Percentiles rank a stretch among this genome's conserved stretches.
These are phyloP conservation scores for Laburnicola sp. DNA, from an alignment of 2,329 filamentous ascomycete species.

Conservation along the genomic window DNA sequence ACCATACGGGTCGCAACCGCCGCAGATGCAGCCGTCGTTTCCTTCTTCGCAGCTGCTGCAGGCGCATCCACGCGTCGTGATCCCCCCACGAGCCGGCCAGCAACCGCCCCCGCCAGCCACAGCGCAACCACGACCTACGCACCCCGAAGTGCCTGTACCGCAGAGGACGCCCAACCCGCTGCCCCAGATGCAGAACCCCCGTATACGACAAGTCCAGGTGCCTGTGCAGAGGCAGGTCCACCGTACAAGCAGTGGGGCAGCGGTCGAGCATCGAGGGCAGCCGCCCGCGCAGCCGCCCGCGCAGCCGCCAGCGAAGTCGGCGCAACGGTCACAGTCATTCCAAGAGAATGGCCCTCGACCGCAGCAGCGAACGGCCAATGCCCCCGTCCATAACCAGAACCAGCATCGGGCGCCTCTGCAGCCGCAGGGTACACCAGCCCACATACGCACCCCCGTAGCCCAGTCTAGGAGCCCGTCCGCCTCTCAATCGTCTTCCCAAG, in stretches of 20 bases:
- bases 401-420: slow-evolving; percentile 35
- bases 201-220: slow-evolving; percentile 35
- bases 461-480: slow-evolving; percentile 36
- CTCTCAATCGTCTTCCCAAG: slow-evolving; percentile 39
- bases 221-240: slow-evolving; percentile 24
- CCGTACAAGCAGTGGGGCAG: slow-evolving; percentile 20
- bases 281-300: slow-evolving; percentile 16
- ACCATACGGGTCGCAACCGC: slow-evolving; percentile 27
- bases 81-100: slow-evolving; percentile 29
- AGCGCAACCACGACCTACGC: slow-evolving; percentile 21
- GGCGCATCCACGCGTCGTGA: slow-evolving; percentile 21
- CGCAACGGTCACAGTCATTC: slow-evolving; percentile 43
- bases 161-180: slow-evolving; percentile 23
- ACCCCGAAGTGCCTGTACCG: slow-evolving; percentile 37
- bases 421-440: slow-evolving; percentile 37
- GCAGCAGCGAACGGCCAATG: slow-evolving; percentile 36
- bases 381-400: slow-evolving; percentile 23
- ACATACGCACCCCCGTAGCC: slow-evolving; percentile 29
- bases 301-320: slow-evolving; percentile 44
- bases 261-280: slow-evolving; percentile 21
- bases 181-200: slow-evolving; percentile 29
- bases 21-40: slow-evolving; percentile 28
- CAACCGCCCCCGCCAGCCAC: slow-evolving; percentile 30
- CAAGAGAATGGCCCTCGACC: slow-evolving; percentile 33
- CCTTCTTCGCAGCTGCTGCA: slow-evolving; percentile 25